Percentiles rank a stretch among this genome's conserved stretches.
phyloP scores from a whole-genome alignment of 176 grass and related monocot species.

The Oryza australiensis region DNA sequence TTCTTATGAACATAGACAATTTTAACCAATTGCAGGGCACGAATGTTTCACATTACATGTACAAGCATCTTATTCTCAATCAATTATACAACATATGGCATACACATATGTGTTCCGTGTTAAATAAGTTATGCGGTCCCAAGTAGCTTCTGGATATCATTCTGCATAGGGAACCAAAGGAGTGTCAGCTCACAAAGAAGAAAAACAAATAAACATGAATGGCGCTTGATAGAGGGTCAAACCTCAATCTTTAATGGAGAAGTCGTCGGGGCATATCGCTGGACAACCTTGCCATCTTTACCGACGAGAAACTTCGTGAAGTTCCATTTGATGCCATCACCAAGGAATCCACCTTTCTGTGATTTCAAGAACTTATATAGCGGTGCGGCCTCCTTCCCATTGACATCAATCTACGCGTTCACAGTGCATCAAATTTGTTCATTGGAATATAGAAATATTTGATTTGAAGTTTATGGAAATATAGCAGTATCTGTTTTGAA shows the following conservation, averaged over 20 bases:
- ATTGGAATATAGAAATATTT: neutral
- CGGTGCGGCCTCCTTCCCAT: conserved; percentile 49
- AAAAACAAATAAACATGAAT: neutral
- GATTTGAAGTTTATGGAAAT: too few relatives aligned
- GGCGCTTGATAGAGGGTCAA: neutral
- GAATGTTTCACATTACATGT: too few relatives aligned
- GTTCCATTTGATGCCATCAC: conserved; percentile 72
- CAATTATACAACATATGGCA: neutral
- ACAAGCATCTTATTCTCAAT: neutral
- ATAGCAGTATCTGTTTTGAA: neutral
- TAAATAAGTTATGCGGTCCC: conserved; percentile 2
- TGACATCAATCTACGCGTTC: conserved; percentile 51
- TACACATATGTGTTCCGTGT: neutral
- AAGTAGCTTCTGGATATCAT: conserved; percentile 38
- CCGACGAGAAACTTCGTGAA: conserved; percentile 63
- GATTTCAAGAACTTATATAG: conserved; percentile 63
- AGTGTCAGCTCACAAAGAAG: neutral
- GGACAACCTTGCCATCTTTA: conserved; percentile 57
- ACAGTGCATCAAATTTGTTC: neutral
- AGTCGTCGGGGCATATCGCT: conserved; percentile 49
- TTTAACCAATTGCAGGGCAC: neutral
- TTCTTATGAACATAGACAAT: neutral
- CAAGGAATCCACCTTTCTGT: conserved; percentile 54
- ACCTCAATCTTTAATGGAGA: conserved; percentile 61
- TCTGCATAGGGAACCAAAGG: conserved; percentile 10